These are phyloP conservation scores for Macrolepiota albuminosa DNA, from an alignment of 768 basidiomycete genomes.

Conservation along the genomic window DNA sequence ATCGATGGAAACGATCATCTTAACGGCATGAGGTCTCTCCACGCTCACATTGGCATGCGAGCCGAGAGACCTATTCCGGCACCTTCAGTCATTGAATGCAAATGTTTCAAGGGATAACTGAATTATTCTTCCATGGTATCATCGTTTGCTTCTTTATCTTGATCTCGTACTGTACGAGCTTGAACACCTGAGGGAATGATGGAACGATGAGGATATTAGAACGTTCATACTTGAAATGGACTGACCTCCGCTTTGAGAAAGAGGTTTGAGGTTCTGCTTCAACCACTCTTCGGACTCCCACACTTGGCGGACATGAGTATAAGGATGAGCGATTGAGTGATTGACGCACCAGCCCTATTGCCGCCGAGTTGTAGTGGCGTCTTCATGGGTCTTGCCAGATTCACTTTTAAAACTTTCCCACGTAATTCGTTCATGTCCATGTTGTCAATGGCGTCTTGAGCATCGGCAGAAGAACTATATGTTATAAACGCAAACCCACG, in stretches of 20 bases:
- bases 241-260: conserved; percentile 70
- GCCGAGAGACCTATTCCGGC: conserved; percentile 4
- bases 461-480: conserved; percentile 73
- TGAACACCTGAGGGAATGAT: conserved; percentile 41
- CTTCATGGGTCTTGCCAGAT: conserved; percentile 81
- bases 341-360: conserved; percentile 69
- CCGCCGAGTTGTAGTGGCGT: conserved; percentile 58
- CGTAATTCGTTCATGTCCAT: conserved; percentile 92
- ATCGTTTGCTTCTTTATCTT: conserved; percentile 29
- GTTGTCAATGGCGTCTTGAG: conserved; percentile 97
- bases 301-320: conserved; percentile 41
- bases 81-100: conserved; percentile 7
- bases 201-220: conserved; percentile 1
- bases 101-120: not conserved
- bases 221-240: conserved; percentile 6
- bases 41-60: conserved; percentile 10
- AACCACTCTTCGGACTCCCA: conserved; percentile 98
- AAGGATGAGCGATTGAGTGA: not conserved
- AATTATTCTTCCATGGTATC: conserved; percentile 66
- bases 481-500: conserved; percentile 95
- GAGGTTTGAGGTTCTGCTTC: conserved; percentile 71
- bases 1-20: not conserved
- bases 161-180: conserved; percentile 39
- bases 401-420: conserved; percentile 76
- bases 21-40: not conserved